Base-by-base conservation (phyloP, 225 moss, liverwort and hornwort genomes). In the Physcomitrellopsis africana region DNA sequence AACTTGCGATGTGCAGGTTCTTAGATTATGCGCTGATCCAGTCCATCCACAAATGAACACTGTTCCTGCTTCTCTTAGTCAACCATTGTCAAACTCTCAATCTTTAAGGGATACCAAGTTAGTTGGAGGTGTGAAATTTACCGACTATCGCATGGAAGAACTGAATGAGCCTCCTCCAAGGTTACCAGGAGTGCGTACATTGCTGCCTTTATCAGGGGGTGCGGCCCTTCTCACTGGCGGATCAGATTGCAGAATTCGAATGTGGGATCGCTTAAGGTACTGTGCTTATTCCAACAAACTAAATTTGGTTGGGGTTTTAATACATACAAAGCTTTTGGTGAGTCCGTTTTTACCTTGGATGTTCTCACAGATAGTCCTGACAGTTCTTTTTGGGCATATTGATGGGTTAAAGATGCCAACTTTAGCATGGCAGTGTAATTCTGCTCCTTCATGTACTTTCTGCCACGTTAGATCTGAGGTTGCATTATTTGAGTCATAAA, bases 231-330 rank as follows among this genome's bases (percentile, higher is more conserved):
- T 99, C 20, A 87, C 95, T 69, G 99, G 85, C 68, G 95, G 99
- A 70, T 89, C 99, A 72, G 95, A 99, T 74, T 93, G 90, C 66
- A 92, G 90, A 19, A 92, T 99, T 51, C 87, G 99, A 71, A 85
- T 99, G 92, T 99, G 99, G 99, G 99, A 99, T 71, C 87, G 92
- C 48, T 59, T 92, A 64, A 99, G 93, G 95, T 95, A 81, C 42
- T 73, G 51, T 61, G 3, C 29, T 63, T 44, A 47, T 71, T 62
- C 54, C 18, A 47, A 1, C 24, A 24, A 24, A 37, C 3, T 41
- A 9, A 9, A 17, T 15, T 6, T 7, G 20, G 8, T 8, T n/a
- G 13, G 48, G 23, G 8, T 55, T 9, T 47, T 53, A 70, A 19
- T 64, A 18, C 18, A 43, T 29, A 6, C 44, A 57, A 24, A 63